Base-by-base conservation (phyloP, 345 rosid genomes). In the Syzygium aqueum region DNA sequence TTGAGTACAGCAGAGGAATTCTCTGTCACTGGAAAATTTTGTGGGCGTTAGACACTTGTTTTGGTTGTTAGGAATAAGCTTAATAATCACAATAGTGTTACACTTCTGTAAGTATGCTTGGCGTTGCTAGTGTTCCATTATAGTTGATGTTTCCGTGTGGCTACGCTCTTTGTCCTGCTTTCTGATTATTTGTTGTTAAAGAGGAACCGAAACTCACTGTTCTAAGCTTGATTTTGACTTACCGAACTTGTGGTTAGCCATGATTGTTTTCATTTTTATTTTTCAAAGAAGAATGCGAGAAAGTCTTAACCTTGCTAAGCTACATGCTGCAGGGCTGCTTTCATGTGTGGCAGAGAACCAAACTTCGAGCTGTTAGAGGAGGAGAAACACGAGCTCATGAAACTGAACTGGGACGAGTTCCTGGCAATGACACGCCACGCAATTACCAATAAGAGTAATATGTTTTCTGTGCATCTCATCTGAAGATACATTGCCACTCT, bases 321-420 rank as follows among this genome's bases (percentile, higher is more conserved):
- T 73, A 19, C 65, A 37, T 6, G 19, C 27, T 86, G 89, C 92
- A 97, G 99, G 91, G 98, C 99, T 87, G 99, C 99, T 61, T 97
- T 93, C 94, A 97, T 96, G 99, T 96, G 99, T 73, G 98, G 98
- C 84, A 94, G 99, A 87, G 99, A 97, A 84, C 99, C 99, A 61
- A 97, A 97, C 93, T 93, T 95, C 63, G 97, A 94, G 90, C 95
- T 97, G 28, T 84, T 96, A 0, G 97, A 95, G 89, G 96, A 92
- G 89, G 98, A 92, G 87, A 96, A 95, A 90, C 91, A 87, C 90
- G 96, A 97, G 91, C 97, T 97, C 25, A 88, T 90, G 87, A 88
- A 87, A 87, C 94, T 96, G 90, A 93, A 90, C 85, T 97, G 99
- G 99, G 99, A 95, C 11, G 97, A 96, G 86, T 97, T 97, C 89